Percentiles rank a stretch among this genome's conserved stretches.
phyloP scores from a whole-genome alignment of 306 rosid species.

The Cicer cuneatum region DNA sequence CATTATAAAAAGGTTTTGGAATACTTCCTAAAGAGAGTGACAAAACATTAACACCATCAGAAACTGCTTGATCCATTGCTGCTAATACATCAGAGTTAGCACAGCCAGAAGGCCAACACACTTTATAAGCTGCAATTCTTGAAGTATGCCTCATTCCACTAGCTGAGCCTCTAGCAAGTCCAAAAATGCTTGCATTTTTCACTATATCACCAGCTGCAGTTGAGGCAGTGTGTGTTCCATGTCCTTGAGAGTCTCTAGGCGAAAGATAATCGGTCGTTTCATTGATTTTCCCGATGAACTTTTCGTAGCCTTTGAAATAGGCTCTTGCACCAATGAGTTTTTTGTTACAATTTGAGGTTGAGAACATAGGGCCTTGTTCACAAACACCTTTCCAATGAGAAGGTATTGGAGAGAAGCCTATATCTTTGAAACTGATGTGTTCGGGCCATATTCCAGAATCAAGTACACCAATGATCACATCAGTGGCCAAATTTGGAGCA shows the following conservation, averaged over 20 bases:
- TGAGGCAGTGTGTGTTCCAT: conserved; percentile 86
- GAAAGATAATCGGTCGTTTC: conserved; percentile 57
- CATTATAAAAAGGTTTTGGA: conserved; percentile 55
- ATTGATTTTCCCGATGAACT: conserved; percentile 53
- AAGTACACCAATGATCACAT: conserved; percentile 65
- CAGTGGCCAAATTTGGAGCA: conserved; percentile 58
- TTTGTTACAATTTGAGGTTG: conserved; percentile 62
- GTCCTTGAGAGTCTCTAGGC: conserved; percentile 68
- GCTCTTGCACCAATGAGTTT: conserved; percentile 75
- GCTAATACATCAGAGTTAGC: conserved; percentile 67
- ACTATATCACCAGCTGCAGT: conserved; percentile 67
- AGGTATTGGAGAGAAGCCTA: conserved; percentile 57
- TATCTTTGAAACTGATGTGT: conserved; percentile 65
- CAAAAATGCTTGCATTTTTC: conserved; percentile 53
- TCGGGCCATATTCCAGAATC: conserved; percentile 89
- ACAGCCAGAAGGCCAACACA: conserved; percentile 75
- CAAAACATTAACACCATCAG: conserved; percentile 73
- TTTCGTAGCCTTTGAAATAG: conserved; percentile 67
- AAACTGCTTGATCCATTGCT: conserved; percentile 70
- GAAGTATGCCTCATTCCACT: conserved; percentile 71
- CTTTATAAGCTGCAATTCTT: conserved; percentile 75
- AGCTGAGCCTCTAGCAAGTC: conserved; percentile 61
- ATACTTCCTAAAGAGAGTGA: conserved; percentile 74
- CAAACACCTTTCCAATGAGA: conserved; percentile 72
- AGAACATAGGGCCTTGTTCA: conserved; percentile 66